Evolutionary conservation across 805 yeast species (phyloP).

Genomic region (Nakazawaea ambrosiae): DNA sequence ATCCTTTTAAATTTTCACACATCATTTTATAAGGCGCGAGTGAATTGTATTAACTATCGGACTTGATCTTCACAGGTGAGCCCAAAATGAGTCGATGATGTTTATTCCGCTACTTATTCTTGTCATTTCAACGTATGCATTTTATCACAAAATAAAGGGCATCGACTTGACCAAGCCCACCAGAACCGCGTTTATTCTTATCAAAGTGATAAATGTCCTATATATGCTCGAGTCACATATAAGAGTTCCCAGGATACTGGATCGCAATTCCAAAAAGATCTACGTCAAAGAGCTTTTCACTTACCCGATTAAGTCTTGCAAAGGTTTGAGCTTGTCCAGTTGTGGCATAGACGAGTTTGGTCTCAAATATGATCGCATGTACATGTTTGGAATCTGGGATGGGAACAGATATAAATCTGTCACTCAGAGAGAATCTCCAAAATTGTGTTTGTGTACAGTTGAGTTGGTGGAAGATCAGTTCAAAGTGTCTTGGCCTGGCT

Average conservation of each 20-base stretch:
- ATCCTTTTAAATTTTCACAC: too few species aligned
- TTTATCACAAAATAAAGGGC: too few species aligned
- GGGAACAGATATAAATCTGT: slow-evolving; percentile 12
- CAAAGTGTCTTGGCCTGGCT: slow-evolving; percentile 11
- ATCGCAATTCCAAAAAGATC: too few species aligned
- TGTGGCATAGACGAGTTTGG: slow-evolving; percentile 19
- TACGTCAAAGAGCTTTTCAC: not conserved
- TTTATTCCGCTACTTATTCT: too few species aligned
- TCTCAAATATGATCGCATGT: slow-evolving; percentile 20
- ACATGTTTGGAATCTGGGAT: slow-evolving; percentile 19
- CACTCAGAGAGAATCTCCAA: slow-evolving; percentile 18
- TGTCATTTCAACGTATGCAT: too few species aligned
- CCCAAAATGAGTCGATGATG: too few species aligned
- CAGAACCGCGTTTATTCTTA: slow-evolving; percentile 1
- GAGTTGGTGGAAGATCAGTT: slow-evolving; percentile 10
- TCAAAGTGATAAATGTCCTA: slow-evolving; percentile 1
- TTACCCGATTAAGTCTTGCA: slow-evolving; percentile 12
- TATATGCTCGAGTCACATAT: not conserved
- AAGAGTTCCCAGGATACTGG: not conserved
- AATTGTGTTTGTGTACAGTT: slow-evolving; percentile 13
- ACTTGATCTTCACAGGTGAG: too few species aligned
- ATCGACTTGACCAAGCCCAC: slow-evolving; percentile 1
- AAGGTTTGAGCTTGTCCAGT: slow-evolving; percentile 15
- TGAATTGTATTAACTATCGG: too few species aligned
- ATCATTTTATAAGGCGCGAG: too few species aligned